phyloP scores from a whole-genome alignment of 352 stramenopile species.

The Pythium oligandrum region DNA sequence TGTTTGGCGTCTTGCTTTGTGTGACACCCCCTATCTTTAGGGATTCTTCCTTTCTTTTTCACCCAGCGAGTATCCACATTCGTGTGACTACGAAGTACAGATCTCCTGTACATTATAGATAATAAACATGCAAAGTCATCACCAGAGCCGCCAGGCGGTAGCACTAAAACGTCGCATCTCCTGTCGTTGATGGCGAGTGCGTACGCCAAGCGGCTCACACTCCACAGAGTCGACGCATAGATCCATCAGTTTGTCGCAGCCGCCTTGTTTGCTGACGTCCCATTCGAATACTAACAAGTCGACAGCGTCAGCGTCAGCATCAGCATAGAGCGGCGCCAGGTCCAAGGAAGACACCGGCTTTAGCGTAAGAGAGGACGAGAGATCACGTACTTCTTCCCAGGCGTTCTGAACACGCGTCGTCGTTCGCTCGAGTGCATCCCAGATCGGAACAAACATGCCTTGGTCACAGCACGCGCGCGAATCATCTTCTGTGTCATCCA shows the following conservation, averaged over 20 bases:
- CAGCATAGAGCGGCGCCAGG: constrained; percentile 9
- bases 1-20: neutral
- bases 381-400: constrained; percentile 28
- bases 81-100: neutral
- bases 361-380: constrained; percentile 21
- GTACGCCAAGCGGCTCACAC: constrained; percentile 1
- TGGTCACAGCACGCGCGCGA: constrained; percentile 15
- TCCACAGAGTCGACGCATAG: constrained; percentile 4
- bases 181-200: constrained; percentile 12
- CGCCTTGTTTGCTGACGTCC: constrained; percentile 5
- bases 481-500: constrained; percentile 9
- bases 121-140: constrained; percentile 5
- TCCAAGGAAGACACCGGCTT: constrained; percentile 15
- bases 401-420: constrained; percentile 16
- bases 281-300: constrained; percentile 25
- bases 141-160: constrained; percentile 18
- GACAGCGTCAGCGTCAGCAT: constrained; percentile 17
- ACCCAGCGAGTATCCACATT: neutral
- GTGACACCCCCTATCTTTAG: constrained; percentile 8
- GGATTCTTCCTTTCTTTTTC: neutral
- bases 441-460: constrained; percentile 14
- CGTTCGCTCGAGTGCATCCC: constrained; percentile 18
- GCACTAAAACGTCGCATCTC: constrained; percentile 7
- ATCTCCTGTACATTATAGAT: neutral
- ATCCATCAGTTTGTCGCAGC: constrained; percentile 5